These are phyloP conservation scores for Sphagnum tenellum DNA, from an alignment of 225 moss, liverwort and hornwort genomes.

Conservation along the genomic window DNA sequence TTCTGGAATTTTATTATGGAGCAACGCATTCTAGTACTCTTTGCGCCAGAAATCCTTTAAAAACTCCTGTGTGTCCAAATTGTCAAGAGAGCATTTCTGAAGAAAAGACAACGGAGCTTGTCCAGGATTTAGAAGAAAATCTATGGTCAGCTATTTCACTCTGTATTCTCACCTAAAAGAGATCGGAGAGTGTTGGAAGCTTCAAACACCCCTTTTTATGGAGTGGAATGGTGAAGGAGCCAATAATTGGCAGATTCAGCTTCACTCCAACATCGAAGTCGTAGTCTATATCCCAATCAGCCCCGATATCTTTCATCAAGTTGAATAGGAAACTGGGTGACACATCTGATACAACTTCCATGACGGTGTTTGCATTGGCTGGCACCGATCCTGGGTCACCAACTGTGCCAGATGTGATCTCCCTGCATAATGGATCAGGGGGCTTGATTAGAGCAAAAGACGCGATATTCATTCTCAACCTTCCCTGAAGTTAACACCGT, in stretches of 20 bases:
- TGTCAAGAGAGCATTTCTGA: too few relatives aligned
- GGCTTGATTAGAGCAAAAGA: too few relatives aligned
- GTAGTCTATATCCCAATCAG: conserved; percentile 93
- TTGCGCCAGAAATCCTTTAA: too few relatives aligned
- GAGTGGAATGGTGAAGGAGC: conserved; percentile 53
- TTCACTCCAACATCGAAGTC: conserved; percentile 55
- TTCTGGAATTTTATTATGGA: too few relatives aligned
- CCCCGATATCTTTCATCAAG: conserved; percentile 58
- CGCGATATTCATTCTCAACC: too few relatives aligned
- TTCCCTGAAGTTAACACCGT: too few relatives aligned
- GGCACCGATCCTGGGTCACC: conserved; percentile 25
- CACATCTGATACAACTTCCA: conserved; percentile 54
- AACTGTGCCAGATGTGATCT: conserved; percentile 55
- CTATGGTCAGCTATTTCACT: too few relatives aligned
- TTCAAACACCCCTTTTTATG: conserved; percentile 48
- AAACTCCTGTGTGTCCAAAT: too few relatives aligned
- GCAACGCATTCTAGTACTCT: too few relatives aligned
- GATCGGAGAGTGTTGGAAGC: conserved; percentile 57
- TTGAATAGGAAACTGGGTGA: conserved; percentile 49
- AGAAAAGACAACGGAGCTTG: too few relatives aligned
- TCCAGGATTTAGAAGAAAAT: too few relatives aligned
- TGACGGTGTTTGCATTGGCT: conserved; percentile 19
- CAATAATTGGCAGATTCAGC: conserved; percentile 57
- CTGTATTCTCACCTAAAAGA: conserved; percentile 20
- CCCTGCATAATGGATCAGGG: conserved; percentile 22